phyloP scores from a whole-genome alignment of 129 eudicot species.

The Pseudognaphalium luteoalbum region DNA sequence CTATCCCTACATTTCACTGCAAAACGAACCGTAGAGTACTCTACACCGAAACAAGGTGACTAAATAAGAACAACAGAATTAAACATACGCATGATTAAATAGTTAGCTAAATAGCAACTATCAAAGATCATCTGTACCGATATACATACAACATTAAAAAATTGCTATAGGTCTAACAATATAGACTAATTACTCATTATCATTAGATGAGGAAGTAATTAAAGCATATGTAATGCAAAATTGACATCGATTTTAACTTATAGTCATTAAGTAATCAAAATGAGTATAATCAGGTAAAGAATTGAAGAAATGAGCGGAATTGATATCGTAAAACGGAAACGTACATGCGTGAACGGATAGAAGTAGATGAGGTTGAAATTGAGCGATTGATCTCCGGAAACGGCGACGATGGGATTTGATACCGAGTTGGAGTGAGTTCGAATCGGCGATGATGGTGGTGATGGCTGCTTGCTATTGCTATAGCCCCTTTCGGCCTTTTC shows the following conservation, averaged over 20 bases:
- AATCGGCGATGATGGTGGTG: slow-evolving; percentile 16
- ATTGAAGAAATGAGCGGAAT: slow-evolving; percentile 6
- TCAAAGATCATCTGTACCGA: background rate
- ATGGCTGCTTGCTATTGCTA: slow-evolving; percentile 16
- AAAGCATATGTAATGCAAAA: background rate
- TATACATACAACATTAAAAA: too few species aligned
- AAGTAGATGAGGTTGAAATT: background rate
- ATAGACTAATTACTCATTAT: background rate
- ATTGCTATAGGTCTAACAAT: background rate
- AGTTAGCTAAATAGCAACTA: background rate
- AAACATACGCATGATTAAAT: background rate
- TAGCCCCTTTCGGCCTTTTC: slow-evolving; percentile 17
- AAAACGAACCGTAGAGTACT: background rate
- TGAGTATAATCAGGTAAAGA: slow-evolving; percentile 19
- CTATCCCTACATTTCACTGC: too few species aligned
- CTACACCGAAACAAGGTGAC: background rate
- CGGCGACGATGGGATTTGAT: background rate
- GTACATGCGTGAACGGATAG: slow-evolving; percentile 22
- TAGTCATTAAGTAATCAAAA: slow-evolving; percentile 5
- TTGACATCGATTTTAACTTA: slow-evolving; percentile 13
- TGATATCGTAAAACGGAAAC: slow-evolving; percentile 9
- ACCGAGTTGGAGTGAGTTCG: slow-evolving; percentile 21
- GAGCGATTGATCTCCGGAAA: slow-evolving; percentile 15
- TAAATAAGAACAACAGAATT: background rate
- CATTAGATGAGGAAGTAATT: background rate